Evolutionary conservation across 1,284 basidiomycete genomes (phyloP).

Genomic region (Naganishia liquefaciens): DNA sequence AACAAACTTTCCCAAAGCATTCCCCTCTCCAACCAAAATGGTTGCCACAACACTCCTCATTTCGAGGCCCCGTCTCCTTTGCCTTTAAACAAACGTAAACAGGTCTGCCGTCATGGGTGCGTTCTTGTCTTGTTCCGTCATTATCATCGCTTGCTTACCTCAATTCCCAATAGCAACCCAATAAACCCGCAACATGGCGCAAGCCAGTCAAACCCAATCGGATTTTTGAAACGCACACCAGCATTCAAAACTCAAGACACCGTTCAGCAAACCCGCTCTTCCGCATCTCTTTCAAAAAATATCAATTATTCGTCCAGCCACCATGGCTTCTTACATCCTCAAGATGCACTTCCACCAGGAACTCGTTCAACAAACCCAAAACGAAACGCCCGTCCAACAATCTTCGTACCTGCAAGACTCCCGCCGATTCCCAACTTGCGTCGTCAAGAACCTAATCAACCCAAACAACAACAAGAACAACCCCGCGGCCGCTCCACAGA

Average conservation of each 20-base stretch:
- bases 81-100: constrained; percentile 9
- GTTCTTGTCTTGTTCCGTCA: neutral
- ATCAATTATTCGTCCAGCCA: constrained; percentile 7
- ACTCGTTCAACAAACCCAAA: constrained; percentile 5
- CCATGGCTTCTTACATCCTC: constrained; percentile 24
- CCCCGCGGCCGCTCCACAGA: constrained; percentile 6
- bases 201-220: constrained; percentile 21
- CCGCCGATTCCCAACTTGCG: constrained; percentile 14
- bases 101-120: constrained; percentile 27
- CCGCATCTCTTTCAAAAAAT: constrained; percentile 1
- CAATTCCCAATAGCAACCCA: constrained; percentile 2
- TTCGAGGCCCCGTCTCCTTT: constrained; percentile 6
- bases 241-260: constrained; percentile 15
- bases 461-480: neutral
- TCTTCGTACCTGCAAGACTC: constrained; percentile 22
- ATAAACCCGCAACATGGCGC: constrained; percentile 24
- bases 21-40: constrained; percentile 9
- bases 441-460: neutral
- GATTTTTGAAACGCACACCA: constrained; percentile 12
- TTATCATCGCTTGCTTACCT: neutral
- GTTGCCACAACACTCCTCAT: constrained; percentile 7
- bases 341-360: constrained; percentile 21
- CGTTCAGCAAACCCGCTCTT: constrained; percentile 28
- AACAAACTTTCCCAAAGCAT: constrained; percentile 4
- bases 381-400: constrained; percentile 8